phyloP scores from a whole-genome alignment of 441 rosid genomes.

The Gossypium laxum region DNA sequence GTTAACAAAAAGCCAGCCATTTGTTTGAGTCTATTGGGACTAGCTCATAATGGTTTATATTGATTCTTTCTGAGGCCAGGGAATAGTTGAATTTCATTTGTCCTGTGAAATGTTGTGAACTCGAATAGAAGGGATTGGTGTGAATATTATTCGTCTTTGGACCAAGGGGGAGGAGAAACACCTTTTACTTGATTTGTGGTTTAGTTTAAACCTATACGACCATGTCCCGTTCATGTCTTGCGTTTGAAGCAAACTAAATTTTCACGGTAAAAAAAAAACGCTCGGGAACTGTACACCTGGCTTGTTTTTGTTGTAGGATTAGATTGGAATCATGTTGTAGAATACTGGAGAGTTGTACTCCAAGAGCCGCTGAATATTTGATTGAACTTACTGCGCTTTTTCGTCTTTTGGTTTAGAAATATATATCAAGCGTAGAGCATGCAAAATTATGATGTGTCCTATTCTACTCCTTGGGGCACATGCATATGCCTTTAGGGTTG shows the following conservation, averaged over 20 bases:
- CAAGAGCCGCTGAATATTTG: not conserved
- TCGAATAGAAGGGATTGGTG: not conserved
- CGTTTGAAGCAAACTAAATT: not conserved
- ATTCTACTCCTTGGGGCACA: not conserved
- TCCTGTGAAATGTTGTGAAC: not conserved
- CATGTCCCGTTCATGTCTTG: not conserved
- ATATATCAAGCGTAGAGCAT: not conserved
- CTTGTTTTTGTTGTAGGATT: not conserved
- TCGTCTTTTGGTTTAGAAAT: not conserved
- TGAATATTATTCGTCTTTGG: not conserved
- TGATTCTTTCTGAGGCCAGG: not conserved
- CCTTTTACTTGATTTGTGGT: not conserved
- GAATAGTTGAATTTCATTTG: not conserved
- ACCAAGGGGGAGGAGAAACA: not conserved
- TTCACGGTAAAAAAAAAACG: not conserved
- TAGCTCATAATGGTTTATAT: not conserved
- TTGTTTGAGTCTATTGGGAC: slow-evolving; percentile 6
- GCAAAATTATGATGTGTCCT: not conserved
- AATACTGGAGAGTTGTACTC: not conserved
- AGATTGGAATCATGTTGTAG: not conserved
- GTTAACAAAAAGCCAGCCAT: slow-evolving; percentile 10
- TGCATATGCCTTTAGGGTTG: not conserved
- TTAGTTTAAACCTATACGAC: not conserved
- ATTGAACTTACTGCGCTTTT: not conserved
- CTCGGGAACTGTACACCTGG: not conserved